phyloP scores from a whole-genome alignment of 352 stramenopile species.

The Poterioochromonas sp. region DNA sequence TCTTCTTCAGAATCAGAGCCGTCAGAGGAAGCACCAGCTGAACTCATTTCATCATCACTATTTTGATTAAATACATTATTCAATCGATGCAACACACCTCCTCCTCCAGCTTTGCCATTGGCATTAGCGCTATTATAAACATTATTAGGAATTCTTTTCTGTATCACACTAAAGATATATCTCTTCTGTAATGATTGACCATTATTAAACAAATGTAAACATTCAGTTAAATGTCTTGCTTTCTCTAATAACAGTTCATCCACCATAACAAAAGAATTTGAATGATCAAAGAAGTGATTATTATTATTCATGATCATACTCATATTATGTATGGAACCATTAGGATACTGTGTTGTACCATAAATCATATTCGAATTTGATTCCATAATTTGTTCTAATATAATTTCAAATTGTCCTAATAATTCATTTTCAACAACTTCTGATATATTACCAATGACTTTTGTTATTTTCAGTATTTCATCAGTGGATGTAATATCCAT shows the following conservation, averaged over 20 bases:
- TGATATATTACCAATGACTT: neutral
- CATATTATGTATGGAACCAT: no score
- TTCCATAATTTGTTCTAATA: conserved; percentile 7
- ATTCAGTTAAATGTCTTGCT: conserved; percentile 5
- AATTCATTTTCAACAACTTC: neutral
- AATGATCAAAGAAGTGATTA: no score
- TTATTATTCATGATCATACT: no score
- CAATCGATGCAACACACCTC: no score
- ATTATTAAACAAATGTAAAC: conserved; percentile 22
- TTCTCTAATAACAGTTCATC: no score
- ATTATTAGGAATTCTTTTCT: conserved; percentile 28
- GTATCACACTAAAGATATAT: conserved; percentile 30
- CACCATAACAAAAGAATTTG: no score
- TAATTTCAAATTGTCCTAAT: conserved; percentile 6
- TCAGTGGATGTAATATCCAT: neutral
- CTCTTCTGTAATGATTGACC: conserved; percentile 18
- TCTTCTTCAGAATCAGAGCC: no score
- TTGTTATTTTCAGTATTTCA: neutral
- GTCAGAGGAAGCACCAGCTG: no score
- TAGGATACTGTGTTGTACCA: no score
- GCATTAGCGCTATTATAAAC: neutral
- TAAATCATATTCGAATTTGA: neutral
- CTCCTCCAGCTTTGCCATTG: no score
- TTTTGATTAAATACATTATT: neutral
- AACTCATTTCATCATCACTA: neutral